phyloP scores from a whole-genome alignment of 768 basidiomycete genomes.

The Leucosporidium creatinivorum region DNA sequence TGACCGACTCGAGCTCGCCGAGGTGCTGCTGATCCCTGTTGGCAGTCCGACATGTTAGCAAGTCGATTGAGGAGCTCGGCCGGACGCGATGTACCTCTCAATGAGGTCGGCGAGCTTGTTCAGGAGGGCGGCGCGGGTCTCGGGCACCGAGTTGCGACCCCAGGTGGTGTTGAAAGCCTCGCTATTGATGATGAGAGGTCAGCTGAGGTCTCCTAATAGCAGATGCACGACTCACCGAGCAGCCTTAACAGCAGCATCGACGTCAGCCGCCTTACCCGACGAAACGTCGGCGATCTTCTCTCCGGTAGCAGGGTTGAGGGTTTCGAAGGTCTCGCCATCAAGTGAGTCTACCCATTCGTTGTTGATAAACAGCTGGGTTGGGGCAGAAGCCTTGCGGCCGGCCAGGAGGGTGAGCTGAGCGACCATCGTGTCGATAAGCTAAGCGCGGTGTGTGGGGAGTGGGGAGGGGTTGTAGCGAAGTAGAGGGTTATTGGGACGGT shows the following conservation, averaged over 20 bases:
- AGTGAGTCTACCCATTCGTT: slow-evolving; percentile 57
- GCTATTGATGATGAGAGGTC: neutral
- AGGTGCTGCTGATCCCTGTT: neutral
- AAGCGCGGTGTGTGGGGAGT: too few species aligned
- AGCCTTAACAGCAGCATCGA: slow-evolving; percentile 38
- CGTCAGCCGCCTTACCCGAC: slow-evolving; percentile 47
- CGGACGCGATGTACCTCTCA: slow-evolving; percentile 33
- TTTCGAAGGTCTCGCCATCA: slow-evolving; percentile 34
- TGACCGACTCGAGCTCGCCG: slow-evolving; percentile 40
- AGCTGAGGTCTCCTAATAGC: neutral
- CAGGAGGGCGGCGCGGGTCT: slow-evolving; percentile 38
- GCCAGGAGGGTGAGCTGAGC: neutral
- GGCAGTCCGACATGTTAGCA: neutral
- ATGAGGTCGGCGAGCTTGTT: slow-evolving; percentile 36
- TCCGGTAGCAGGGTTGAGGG: slow-evolving; percentile 77
- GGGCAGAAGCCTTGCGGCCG: slow-evolving; percentile 43
- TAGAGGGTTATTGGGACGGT: too few species aligned
- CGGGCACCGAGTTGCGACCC: slow-evolving; percentile 40
- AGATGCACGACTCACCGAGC: slow-evolving; percentile 33
- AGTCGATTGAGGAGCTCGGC: neutral
- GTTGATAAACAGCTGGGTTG: slow-evolving; percentile 84
- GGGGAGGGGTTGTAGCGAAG: too few species aligned
- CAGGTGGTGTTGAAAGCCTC: slow-evolving; percentile 45
- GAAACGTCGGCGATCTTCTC: slow-evolving; percentile 61
- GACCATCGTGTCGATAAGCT: neutral